These are phyloP conservation scores for Saturnispora ahearnii DNA, from an alignment of 805 yeast species.

Conservation along the genomic window DNA sequence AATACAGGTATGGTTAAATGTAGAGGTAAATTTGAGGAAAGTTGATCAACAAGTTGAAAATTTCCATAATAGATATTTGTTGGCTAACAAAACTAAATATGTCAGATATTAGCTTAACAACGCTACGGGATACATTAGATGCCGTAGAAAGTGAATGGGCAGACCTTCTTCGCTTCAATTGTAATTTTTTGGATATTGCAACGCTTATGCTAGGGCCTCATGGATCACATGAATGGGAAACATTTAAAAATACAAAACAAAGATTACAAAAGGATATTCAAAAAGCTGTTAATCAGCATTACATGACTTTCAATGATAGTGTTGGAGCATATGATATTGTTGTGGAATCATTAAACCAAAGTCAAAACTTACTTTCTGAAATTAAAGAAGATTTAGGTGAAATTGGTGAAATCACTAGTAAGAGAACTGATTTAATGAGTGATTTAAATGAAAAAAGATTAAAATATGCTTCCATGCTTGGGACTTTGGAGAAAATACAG, in stretches of 20 bases:
- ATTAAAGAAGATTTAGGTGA: slow-evolving; percentile 17
- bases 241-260: slow-evolving; percentile 53
- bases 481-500: slow-evolving; percentile 59
- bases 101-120: slow-evolving; percentile 1
- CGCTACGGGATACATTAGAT: slow-evolving; percentile 7
- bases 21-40: background rate
- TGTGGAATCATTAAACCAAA: slow-evolving; percentile 50
- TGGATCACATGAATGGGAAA: slow-evolving; percentile 67
- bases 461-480: slow-evolving; percentile 59
- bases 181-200: slow-evolving; percentile 82
- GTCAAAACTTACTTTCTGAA: slow-evolving; percentile 36
- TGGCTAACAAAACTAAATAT: background rate
- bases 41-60: background rate
- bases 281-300: slow-evolving; percentile 68
- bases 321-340: slow-evolving; percentile 77
- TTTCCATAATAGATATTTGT: background rate
- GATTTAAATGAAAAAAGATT: slow-evolving; percentile 59
- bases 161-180: slow-evolving; percentile 39
- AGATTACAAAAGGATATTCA: slow-evolving; percentile 51
- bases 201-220: slow-evolving; percentile 65
- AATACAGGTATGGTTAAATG: background rate
- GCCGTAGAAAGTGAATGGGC: slow-evolving; percentile 23
- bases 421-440: slow-evolving; percentile 46
- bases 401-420: slow-evolving; percentile 24
- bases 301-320: slow-evolving; percentile 75